Conservation (phyloP, 2,329 filamentous ascomycete genomes). For the Colletotrichum lentis region DNA sequence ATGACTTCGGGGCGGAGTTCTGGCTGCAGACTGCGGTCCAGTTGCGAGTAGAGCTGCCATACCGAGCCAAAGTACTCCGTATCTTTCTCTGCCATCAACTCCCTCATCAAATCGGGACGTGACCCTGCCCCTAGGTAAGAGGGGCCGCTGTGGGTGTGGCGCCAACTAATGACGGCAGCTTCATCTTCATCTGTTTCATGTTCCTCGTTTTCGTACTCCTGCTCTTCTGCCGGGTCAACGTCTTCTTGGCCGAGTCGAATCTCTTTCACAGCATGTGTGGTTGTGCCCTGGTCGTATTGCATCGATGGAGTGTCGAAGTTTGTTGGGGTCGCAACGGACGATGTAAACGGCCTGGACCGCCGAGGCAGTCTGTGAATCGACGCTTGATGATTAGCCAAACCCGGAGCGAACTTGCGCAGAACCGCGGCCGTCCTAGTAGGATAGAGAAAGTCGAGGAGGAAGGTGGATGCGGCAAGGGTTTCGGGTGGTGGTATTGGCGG, state of each 20-base stretch:
- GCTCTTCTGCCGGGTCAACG: background rate
- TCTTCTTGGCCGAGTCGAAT: background rate
- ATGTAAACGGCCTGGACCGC: constrained; percentile 42
- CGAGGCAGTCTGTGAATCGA: constrained; percentile 32
- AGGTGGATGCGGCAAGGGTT: constrained; percentile 55
- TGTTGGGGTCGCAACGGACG: constrained; percentile 32
- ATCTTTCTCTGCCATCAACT: constrained; percentile 42
- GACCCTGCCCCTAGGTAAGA: constrained; percentile 29
- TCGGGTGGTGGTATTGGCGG: constrained; percentile 41
- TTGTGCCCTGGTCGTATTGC: background rate
- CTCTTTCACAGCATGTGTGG: background rate
- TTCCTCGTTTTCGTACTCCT: background rate
- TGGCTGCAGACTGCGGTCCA: constrained; percentile 46
- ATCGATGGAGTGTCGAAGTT: background rate
- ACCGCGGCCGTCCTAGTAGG: constrained; percentile 56
- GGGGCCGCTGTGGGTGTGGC: constrained; percentile 30
- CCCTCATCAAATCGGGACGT: constrained; percentile 34
- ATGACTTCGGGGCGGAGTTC: constrained; percentile 49
- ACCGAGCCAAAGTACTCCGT: constrained; percentile 50
- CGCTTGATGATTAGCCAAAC: constrained; percentile 35
- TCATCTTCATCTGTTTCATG: background rate
- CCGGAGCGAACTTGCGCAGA: constrained; percentile 49
- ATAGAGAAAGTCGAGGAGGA: constrained; percentile 66
- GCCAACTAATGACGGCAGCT: background rate
- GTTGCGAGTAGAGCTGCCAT: constrained; percentile 54